phyloP scores from a whole-genome alignment of 2,329 filamentous ascomycete species.

The Ilyonectria robusta region DNA sequence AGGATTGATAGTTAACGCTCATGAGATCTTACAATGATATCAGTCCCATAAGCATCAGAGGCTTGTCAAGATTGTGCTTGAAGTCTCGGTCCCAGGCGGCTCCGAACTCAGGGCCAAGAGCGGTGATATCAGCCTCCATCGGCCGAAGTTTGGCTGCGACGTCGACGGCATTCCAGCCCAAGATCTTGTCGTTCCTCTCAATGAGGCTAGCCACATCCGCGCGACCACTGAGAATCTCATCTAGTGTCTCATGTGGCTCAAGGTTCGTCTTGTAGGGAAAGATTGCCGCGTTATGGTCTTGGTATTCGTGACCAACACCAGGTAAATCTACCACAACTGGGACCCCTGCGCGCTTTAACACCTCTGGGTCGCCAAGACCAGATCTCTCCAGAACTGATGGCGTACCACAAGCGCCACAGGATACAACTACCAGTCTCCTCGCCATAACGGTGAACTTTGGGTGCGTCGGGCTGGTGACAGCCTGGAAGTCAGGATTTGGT shows the following conservation, averaged over 20 bases:
- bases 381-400: slow-evolving; percentile 73
- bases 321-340: slow-evolving; percentile 62
- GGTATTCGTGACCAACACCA: slow-evolving; percentile 68
- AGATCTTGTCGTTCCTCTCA: slow-evolving; percentile 60
- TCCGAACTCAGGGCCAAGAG: slow-evolving; percentile 67
- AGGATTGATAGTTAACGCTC: not conserved
- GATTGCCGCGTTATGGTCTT: slow-evolving; percentile 63
- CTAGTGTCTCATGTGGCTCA: slow-evolving; percentile 56
- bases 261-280: slow-evolving; percentile 63
- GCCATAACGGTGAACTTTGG: slow-evolving; percentile 41
- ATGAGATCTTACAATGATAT: slow-evolving; percentile 44
- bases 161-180: slow-evolving; percentile 73
- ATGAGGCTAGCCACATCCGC: slow-evolving; percentile 62
- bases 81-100: slow-evolving; percentile 71
- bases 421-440: slow-evolving; percentile 49
- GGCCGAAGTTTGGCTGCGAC: slow-evolving; percentile 70
- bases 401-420: slow-evolving; percentile 66
- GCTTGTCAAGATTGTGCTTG: slow-evolving; percentile 57
- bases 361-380: slow-evolving; percentile 67
- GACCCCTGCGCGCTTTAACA: slow-evolving; percentile 64
- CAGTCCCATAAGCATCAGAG: slow-evolving; percentile 60
- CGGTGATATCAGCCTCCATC: slow-evolving; percentile 64
- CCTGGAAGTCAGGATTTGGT: slow-evolving; percentile 54
- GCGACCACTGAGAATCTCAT: slow-evolving; percentile 65
- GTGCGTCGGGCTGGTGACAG: slow-evolving; percentile 7